Conservation (phyloP, 257 asterid genomes). For the Lantana camara region DNA sequence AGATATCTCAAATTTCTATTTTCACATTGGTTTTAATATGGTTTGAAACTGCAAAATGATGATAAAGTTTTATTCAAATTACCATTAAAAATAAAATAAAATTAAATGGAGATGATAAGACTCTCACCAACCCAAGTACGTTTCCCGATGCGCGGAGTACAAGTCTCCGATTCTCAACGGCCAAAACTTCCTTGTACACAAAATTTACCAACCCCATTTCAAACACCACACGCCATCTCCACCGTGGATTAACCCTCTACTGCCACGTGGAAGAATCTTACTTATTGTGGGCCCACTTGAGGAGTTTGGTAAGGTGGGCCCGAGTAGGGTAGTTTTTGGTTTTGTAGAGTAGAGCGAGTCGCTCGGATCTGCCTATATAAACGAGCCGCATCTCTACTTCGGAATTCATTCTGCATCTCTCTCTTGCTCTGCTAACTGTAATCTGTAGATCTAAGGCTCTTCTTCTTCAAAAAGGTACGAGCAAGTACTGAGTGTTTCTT, state of each 20-base stretch:
- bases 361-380: conserved; percentile 33
- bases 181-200: not conserved
- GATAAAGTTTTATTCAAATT: no score
- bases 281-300: not conserved
- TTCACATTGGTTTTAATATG: no score
- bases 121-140: conserved; percentile 37
- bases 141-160: conserved; percentile 22
- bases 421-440: not conserved
- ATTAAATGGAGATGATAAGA: no score
- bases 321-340: conserved; percentile 15
- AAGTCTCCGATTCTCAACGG: not conserved
- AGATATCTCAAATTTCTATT: no score
- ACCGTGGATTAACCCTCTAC: conserved; percentile 30
- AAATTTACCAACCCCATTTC: conserved; percentile 9
- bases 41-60: no score
- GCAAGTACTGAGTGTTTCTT: not conserved
- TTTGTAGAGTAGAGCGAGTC: conserved; percentile 26
- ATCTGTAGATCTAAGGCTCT: conserved; percentile 26
- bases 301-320: conserved; percentile 4
- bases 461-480: conserved; percentile 25
- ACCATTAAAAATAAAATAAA: no score
- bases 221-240: not conserved
- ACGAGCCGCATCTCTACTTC: conserved; percentile 8
- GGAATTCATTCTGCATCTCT: conserved; percentile 15
- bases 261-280: conserved; percentile 27